Base-by-base conservation (phyloP, 768 basidiomycete species). In the Boletales sp. region DNA sequence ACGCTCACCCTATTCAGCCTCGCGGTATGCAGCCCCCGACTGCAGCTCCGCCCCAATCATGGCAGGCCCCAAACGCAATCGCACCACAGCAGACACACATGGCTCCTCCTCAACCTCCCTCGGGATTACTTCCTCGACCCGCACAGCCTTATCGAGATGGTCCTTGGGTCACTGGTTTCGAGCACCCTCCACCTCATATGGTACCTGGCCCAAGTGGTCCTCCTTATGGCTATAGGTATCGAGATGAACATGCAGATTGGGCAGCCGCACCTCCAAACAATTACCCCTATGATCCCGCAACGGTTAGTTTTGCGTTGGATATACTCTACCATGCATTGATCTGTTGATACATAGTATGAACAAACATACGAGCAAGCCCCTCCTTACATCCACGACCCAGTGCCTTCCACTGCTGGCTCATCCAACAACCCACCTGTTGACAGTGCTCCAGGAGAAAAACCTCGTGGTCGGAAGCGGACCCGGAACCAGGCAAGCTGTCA, bases 401-500 rank as follows among this genome's bases (percentile, higher is more conserved):
- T 73, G 30, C 74, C 80, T 8, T 67, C 76, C 1, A 62, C 68
- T 27, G 74, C 68, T 27, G 74, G 73, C 9, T 67, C 79, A 13
- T 68, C 80, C 5, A 59, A 27, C 24, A 27, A 68, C 8, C 45
- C 62, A 9, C 54, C 64, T 7, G 45, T 51, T 29, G 61, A 62
- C 36, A 58, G 37, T 36, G 31, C 59, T 12, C 47, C 70, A 5
- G 42, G 69, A 2, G 81, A 81, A 36, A 78, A 77, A 60, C 62
- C 75, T 18, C 76, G 86, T 30, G 86, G 86, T 30, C 81, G 88
- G 39, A 90, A 87, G 62, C 83, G 86, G 8, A 77, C 71, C 38
- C 80, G 88, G 19, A 71, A 75, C 14, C 79, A 81, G 72, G 86
- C 77, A 54, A 48, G 69, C 49, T 44, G 44, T 21, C 43, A 36